phyloP scores from a whole-genome alignment of 225 moss, liverwort and hornwort species.

The Climacium dendroides region DNA sequence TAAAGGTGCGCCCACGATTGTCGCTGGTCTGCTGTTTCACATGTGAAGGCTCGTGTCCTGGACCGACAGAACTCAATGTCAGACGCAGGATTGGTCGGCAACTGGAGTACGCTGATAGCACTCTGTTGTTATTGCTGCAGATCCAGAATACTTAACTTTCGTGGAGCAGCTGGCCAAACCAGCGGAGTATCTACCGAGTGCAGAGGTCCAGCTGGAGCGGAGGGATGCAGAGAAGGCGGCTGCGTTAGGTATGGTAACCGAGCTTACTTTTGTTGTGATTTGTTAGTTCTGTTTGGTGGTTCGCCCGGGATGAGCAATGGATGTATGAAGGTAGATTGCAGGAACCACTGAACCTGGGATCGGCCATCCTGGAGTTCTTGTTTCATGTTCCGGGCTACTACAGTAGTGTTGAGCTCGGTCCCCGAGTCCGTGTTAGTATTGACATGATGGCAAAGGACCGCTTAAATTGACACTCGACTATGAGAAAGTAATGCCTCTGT shows the following conservation, averaged over 20 bases:
- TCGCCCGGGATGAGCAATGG: not conserved
- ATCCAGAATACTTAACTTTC: conserved; percentile 75
- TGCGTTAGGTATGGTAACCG: conserved; percentile 35
- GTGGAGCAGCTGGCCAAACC: conserved; percentile 69
- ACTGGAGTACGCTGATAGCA: not conserved
- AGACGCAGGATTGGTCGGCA: not conserved
- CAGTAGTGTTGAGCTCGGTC: not conserved
- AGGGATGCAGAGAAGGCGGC: conserved; percentile 87
- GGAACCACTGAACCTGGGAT: not conserved
- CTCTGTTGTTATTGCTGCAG: conserved; percentile 10
- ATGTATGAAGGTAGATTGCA: not conserved
- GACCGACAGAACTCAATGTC: not conserved
- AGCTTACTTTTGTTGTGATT: not conserved
- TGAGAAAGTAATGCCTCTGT: not conserved
- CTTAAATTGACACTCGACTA: not conserved
- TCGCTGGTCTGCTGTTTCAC: not conserved
- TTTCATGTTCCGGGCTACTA: not conserved
- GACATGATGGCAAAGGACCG: not conserved
- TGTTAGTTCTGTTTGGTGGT: not conserved
- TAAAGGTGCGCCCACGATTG: conserved; percentile 34
- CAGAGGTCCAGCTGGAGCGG: conserved; percentile 85
- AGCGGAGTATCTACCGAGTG: conserved; percentile 70
- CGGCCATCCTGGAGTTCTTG: not conserved
- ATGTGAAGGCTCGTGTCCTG: not conserved
- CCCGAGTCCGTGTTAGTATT: not conserved